Base-by-base conservation (phyloP, 2,329 filamentous ascomycete species). In the Ilyonectria mors-panacis region DNA sequence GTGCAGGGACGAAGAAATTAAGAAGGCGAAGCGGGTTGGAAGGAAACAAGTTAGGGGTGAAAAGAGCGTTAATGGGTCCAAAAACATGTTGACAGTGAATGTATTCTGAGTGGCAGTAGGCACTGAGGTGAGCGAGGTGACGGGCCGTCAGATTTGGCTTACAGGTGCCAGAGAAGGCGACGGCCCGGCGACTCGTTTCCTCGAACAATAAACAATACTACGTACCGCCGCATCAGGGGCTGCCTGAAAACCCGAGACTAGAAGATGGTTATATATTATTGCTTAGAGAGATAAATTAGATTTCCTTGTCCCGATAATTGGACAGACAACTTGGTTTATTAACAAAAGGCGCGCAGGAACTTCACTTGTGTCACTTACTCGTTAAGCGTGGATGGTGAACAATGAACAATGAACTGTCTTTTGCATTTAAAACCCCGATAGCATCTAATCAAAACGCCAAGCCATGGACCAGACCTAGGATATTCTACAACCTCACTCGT, bases 361-460 rank as follows among this genome's bases (percentile, higher is more conserved):
- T 21, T 10, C 19, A 13, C 44, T 45, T 2, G 10, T 12, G 5
- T 23, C 9, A 39, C 13, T 39, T 6, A 39, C 8, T 33, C 37
- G 13, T 6, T 13, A n/a, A 39, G 15, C 13, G 8, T 33, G 30
- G 8, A 4, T 33, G 3, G 30, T n/a, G 15, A 42, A 42, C 15
- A 42, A 13, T 35, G 48, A 55, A 48, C 26, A 57, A 53, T 23
- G 28, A 65, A 59, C 54, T 57, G 26, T 44, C 39, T 59, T 23
- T 39, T n/a, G 17, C 26, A 59, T 57, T 44, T 56, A 26, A 56
- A 65, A 45, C 42, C 50, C 59, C 35, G 21, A 45, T 33, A 63
- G 33, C 37, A 62, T 63, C 39, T 67, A 56, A 61, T 56, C 44
- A 70, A 65, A 76, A 76, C 74, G 73, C 74, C 74, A 57, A 72